phyloP scores from a whole-genome alignment of 805 yeast species.

The Saccharomycopsis lassenensis region DNA sequence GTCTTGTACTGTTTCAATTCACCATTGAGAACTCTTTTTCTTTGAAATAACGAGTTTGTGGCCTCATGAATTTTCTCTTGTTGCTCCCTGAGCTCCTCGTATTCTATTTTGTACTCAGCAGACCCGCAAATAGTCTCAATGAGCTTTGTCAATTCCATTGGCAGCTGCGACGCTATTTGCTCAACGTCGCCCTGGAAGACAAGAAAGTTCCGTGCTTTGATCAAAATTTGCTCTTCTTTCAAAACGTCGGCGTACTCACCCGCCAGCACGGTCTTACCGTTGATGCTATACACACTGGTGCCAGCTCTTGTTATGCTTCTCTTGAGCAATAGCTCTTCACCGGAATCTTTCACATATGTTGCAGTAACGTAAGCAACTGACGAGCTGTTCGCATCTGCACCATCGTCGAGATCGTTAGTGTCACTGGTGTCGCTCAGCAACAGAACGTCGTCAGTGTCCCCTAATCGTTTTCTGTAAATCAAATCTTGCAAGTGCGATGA shows the following conservation, averaged over 20 bases:
- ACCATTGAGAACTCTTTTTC: conserved; percentile 56
- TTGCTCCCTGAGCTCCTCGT: conserved; percentile 51
- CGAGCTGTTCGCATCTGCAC: conserved; percentile 28
- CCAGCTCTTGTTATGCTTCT: conserved; percentile 53
- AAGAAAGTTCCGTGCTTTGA: conserved; percentile 81
- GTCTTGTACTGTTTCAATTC: conserved; percentile 72
- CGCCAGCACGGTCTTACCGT: conserved; percentile 49
- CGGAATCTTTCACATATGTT: conserved; percentile 50
- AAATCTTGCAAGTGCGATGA: conserved; percentile 65
- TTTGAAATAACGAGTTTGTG: conserved; percentile 52
- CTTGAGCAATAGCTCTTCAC: conserved; percentile 48
- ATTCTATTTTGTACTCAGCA: conserved; percentile 51
- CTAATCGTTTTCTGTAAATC: conserved; percentile 61
- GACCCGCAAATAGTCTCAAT: conserved; percentile 85
- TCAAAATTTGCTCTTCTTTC: conserved; percentile 68
- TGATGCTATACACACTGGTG: conserved; percentile 54
- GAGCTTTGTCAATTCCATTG: conserved; percentile 59
- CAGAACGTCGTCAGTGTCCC: conserved; percentile 14
- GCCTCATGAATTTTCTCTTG: conserved; percentile 55
- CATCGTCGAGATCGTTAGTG: conserved; percentile 12
- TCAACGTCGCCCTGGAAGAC: conserved; percentile 98
- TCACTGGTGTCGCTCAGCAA: conserved; percentile 1
- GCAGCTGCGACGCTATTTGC: conserved; percentile 78
- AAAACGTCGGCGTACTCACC: conserved; percentile 54
- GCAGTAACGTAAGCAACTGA: conserved; percentile 67